Conservation (phyloP, 306 rosid species). For the Acacia acuminata region DNA sequence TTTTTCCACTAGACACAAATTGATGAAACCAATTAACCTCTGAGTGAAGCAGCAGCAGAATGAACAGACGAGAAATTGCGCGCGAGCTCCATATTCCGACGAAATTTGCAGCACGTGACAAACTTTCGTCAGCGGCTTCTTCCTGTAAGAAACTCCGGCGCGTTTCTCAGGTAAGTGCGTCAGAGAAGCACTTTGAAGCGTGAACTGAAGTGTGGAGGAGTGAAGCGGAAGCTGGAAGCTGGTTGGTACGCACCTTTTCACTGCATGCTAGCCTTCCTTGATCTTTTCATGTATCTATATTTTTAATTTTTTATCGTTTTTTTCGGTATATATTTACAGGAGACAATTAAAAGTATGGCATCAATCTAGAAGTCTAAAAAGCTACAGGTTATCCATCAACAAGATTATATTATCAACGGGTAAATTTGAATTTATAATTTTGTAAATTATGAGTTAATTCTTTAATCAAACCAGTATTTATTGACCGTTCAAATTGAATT, state of each 20-base stretch:
- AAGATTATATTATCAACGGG: too few species aligned
- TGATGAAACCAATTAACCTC: too few species aligned
- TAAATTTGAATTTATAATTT: too few species aligned
- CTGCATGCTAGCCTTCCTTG: not conserved
- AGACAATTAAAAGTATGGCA: too few species aligned
- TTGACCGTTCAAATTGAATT: too few species aligned
- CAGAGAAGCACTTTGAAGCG: not conserved
- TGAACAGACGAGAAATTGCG: conserved; percentile 28
- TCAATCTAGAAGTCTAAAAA: too few species aligned
- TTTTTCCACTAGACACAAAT: too few species aligned
- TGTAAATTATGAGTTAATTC: too few species aligned
- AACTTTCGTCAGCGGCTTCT: conserved; percentile 6
- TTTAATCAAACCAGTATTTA: too few species aligned
- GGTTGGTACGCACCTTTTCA: not conserved
- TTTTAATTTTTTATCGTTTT: not conserved
- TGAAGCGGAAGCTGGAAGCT: not conserved
- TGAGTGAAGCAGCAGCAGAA: conserved; percentile 88
- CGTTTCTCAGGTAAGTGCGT: conserved; percentile 22
- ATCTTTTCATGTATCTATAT: not conserved
- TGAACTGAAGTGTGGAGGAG: not conserved
- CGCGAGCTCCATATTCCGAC: conserved; percentile 53
- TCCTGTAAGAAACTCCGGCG: not conserved
- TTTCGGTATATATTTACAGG: not conserved
- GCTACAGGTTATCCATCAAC: too few species aligned
- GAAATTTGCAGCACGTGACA: not conserved